Evolutionary conservation across 495 filamentous ascomycete species (phyloP), one percentile per base, ranked within the genome.

Genomic region (Tirmania nivea): DNA sequence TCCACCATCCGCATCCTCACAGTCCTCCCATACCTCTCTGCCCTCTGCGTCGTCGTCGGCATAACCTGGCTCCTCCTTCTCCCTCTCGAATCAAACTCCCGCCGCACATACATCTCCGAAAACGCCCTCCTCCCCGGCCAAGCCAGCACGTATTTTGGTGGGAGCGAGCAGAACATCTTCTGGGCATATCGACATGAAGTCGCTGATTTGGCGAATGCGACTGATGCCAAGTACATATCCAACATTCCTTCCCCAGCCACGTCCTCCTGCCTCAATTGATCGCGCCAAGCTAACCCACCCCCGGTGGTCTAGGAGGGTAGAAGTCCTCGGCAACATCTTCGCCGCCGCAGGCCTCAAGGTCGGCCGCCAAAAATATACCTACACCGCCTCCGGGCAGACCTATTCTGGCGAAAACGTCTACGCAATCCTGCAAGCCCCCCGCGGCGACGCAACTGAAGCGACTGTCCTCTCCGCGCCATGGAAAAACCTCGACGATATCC

Each of bases 91-190:
- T 76, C 86, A 52, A 93, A 96, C 71, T 94, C 86, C 51, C 79
- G 92, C 56, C 71, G 75, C 48, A 97, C 90, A 10, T 96, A 97
- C 68, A 90, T 97, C 59, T 95, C 88, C 51, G 90, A 97, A 66
- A 97, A 97, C 67, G 90, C 90, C 17, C 78, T 97, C 9, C 72
- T 97, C 16, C 90, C 90, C 0, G 90, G 89, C n/a, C 90, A 96
- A 63, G 90, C 96, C 11, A 87, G 96, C 68, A 93, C 92, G 0
- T 96, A 97, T 65, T 97, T 97, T 61, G 80, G 83, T 2, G 89
- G 90, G 20, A 92, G 84, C 65, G 90, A 97, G 62, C 87, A 94
- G 69, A 82, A 94, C 63, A 75, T 96, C 55, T 94, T 96, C 67
- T 75, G 88, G 9, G 92, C 87, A 7, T 96, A 93, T 64, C 80